Base-by-base conservation (phyloP, 345 rosid species). In the Gossypium bickii region DNA sequence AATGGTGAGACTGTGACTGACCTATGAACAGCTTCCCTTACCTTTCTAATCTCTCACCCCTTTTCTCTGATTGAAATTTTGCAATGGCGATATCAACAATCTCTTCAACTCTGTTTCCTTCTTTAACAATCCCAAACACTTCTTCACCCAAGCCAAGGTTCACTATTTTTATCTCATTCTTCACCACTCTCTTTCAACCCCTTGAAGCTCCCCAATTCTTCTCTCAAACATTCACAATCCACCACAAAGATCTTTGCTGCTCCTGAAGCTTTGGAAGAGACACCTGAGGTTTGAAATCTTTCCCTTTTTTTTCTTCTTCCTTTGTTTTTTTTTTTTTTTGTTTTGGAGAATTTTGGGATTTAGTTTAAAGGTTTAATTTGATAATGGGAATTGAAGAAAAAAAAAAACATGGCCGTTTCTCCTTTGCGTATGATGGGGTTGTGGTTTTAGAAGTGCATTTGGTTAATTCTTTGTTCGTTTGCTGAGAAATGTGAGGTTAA, bases 201-300 rank as follows among this genome's bases (percentile, higher is more conserved):
- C 5, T 57, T 57, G 53, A 49, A 49, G 53, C 5, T 16, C 17
- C 24, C 53, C 53, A 12, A 12, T 49, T 49, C 4, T 13, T 49
- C 53, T 12, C 5, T 12, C 18, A 84, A 77, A 74, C 80, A 83
- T 65, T 72, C 81, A 24, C 10, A 43, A 15, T 85, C 87, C 13
- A 45, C 85, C 60, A 55, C 78, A 10, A 87, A 78, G 85, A 76
- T 86, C 70, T 86, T 82, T 73, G 89, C 93, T 0, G 87, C 92
- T 69, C 87, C 92, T 12, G 97, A 92, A 68, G 83, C 84, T 70
- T 60, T 90, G 81, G 85, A 81, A 20, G 53, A 66, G 4, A 66
- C 70, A 66, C 53, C 18, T 9, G 34, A 45, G 53, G 70, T 65
- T 65, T 20, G 29, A 11, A 49, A 49, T 9, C 1, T 49, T 68